Percentiles rank a stretch among this genome's conserved stretches.
These are phyloP conservation scores for Pleurozium schreberi DNA, from an alignment of 225 moss, liverwort and hornwort genomes.

Conservation along the genomic window DNA sequence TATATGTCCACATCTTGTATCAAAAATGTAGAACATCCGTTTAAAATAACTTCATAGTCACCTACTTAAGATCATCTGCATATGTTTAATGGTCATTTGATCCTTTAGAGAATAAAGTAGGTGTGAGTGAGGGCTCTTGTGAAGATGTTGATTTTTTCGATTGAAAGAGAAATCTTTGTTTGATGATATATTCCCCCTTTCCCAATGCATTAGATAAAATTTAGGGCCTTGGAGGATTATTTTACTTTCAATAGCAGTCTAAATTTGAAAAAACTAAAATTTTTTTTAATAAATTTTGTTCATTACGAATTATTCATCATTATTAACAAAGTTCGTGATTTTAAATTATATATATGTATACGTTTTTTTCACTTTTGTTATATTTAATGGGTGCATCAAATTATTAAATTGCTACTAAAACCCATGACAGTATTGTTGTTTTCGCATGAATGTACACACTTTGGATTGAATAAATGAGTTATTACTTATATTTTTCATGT, in stretches of 20 bases:
- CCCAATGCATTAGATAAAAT: neutral
- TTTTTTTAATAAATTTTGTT: too few species aligned
- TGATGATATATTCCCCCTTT: neutral
- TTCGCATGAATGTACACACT: neutral
- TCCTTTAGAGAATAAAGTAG: neutral
- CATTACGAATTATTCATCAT: too few species aligned
- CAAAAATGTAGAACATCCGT: too few species aligned
- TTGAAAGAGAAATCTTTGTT: neutral
- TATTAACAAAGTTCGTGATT: too few species aligned
- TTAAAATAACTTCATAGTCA: too few species aligned
- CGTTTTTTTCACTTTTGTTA: neutral
- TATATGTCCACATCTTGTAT: too few species aligned
- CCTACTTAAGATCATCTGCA: too few species aligned
- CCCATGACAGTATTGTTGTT: fast-evolving
- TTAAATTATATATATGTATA: too few species aligned
- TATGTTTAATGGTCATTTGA: too few species aligned
- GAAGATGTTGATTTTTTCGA: too few species aligned
- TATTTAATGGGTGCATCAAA: neutral
- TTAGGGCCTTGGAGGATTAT: fast-evolving
- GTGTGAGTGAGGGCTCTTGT: neutral
- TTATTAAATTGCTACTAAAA: neutral
- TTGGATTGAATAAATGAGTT: neutral
- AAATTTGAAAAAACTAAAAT: too few species aligned
- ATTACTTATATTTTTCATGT: neutral
- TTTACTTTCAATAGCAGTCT: fast-evolving